Conservation (phyloP, 257 asterid species). For the Primulina tabacum region DNA sequence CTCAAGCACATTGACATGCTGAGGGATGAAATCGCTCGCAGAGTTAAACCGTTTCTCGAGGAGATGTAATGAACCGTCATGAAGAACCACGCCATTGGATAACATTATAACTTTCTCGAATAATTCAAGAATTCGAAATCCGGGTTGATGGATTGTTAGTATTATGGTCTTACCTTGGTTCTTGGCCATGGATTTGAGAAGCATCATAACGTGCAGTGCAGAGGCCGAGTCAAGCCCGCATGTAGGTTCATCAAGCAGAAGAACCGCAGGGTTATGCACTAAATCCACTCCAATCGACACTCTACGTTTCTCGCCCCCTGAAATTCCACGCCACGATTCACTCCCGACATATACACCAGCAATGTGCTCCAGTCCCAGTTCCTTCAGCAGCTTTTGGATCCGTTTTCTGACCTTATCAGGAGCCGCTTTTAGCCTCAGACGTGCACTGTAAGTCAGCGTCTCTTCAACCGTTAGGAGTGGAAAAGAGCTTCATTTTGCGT, state of each 20-base stretch:
- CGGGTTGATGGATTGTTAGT: slow-evolving; percentile 79
- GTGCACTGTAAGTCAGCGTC: slow-evolving; percentile 58
- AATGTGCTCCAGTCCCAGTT: slow-evolving; percentile 59
- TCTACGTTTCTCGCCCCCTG: slow-evolving; percentile 82
- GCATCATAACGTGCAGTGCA: slow-evolving; percentile 49
- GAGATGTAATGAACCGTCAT: slow-evolving; percentile 49
- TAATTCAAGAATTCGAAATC: slow-evolving; percentile 63
- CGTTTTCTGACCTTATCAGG: slow-evolving; percentile 21
- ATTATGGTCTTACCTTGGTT: slow-evolving; percentile 55
- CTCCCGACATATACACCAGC: slow-evolving; percentile 46
- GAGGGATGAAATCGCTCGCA: slow-evolving; percentile 55
- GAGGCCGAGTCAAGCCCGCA: slow-evolving; percentile 87
- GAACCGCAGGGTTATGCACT: slow-evolving; percentile 70
- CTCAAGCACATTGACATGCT: slow-evolving; percentile 65
- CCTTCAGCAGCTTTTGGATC: slow-evolving; percentile 47
- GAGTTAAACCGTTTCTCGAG: slow-evolving; percentile 50
- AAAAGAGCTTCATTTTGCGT: too few species aligned
- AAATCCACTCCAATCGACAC: slow-evolving; percentile 69
- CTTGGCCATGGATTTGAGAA: slow-evolving; percentile 61
- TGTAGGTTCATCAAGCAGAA: slow-evolving; percentile 79
- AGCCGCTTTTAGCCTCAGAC: slow-evolving; percentile 45
- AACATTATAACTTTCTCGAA: slow-evolving; percentile 58
- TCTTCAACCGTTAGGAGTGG: slow-evolving; percentile 79
- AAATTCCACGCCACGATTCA: slow-evolving; percentile 52
- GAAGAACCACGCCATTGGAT: slow-evolving; percentile 55